Base-by-base conservation (phyloP, 116 monocot genomes). In the Iris pallida region DNA sequence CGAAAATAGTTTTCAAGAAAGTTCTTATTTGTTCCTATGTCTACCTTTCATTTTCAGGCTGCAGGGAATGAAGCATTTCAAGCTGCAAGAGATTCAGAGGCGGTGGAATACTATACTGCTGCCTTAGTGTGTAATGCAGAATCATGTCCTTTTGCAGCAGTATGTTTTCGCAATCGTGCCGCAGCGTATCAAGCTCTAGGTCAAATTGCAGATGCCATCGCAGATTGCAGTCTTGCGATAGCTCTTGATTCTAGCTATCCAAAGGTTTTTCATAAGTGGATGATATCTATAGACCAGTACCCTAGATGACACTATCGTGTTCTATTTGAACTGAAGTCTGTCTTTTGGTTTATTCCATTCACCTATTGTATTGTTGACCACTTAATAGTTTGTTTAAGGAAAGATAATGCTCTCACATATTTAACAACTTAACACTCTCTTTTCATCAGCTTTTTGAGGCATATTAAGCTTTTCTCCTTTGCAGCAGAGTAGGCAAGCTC, bases 121-220 rank as follows among this genome's bases (percentile, higher is more conserved):
- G 90, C 93, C 65, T 65, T 99, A 78, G 47, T 82, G 66, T 86
- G 73, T 55, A 93, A 77, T 69, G 77, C 83, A 63, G 93, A 93
- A 65, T 99, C 99, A 66, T 82, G 84, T 11, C 88, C 93, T 47
- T 99, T 93, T 72, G 59, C 88, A 63, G 93, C 99, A 46, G 79
- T 99, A 51, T 99, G 93, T 66, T 93, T 99, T 66, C 90, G 93
- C 70, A 99, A 99, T 79, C 93, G 99, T 45, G 99, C 99, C 75
- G 99, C 99, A 74, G 88, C 99, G 47, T 99, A 90, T 74, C 99
- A 93, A 82, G 93, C 93, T 41, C 63, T 90, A 9, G 84, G 88
- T 18, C 93, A 99, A 85, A 74, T 99, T 73, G 79, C 84, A 55
- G 93, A 99, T 75, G 99, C 99, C 13, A 93, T 99, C 64, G 93